Evolutionary conservation across 345 rosid species (phyloP).

Genomic region (Acer negundo): DNA sequence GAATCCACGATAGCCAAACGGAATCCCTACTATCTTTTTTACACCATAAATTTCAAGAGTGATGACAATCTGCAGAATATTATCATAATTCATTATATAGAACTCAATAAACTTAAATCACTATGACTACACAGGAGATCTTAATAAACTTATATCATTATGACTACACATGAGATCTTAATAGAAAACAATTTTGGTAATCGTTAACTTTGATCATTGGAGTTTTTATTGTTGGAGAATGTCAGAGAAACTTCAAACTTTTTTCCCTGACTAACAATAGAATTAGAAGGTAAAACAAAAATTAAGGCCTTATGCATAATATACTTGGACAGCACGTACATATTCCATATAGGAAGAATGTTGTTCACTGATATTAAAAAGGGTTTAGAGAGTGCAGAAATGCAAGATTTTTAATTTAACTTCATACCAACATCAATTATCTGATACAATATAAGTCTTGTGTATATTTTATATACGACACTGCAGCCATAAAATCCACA

Average conservation of each 20-base stretch:
- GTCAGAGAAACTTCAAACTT: not conserved
- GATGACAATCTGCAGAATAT: constrained; percentile 75
- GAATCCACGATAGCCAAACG: constrained; percentile 95
- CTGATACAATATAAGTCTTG: not conserved
- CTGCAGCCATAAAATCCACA: constrained; percentile 2
- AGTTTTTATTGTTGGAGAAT: not conserved
- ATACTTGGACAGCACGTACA: not conserved
- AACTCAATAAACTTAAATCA: constrained; percentile 18
- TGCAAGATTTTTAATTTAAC: not conserved
- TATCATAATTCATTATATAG: constrained; percentile 1
- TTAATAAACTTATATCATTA: not conserved
- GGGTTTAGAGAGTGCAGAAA: not conserved
- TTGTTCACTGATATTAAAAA: not conserved
- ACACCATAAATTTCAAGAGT: constrained; percentile 97
- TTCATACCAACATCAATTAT: not conserved
- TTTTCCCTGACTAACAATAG: not conserved
- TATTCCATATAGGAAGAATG: not conserved
- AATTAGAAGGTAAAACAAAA: not conserved
- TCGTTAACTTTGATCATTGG: not conserved
- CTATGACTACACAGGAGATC: not conserved
- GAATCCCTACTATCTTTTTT: constrained; percentile 90
- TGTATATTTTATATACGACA: not conserved
- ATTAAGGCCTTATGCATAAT: not conserved
- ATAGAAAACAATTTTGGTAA: not conserved
- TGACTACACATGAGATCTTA: constrained; percentile 4